Conservation (phyloP, 2,329 filamentous ascomycete genomes). For the Fusarium pilosicola region DNA sequence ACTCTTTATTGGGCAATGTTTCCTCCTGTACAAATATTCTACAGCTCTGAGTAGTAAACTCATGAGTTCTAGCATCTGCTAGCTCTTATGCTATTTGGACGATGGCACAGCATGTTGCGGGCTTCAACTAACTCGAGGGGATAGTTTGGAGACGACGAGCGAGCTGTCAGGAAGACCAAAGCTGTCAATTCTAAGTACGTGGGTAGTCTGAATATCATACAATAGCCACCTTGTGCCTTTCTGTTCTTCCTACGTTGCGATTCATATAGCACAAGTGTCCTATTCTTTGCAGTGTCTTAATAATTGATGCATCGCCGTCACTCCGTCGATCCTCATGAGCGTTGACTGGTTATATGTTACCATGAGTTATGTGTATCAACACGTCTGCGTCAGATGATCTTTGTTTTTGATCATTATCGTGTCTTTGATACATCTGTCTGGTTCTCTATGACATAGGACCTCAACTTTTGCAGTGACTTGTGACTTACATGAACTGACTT, state of each 20-base stretch:
- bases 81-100: neutral
- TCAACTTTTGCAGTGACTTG: neutral
- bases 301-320: no score
- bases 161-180: neutral
- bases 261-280: neutral
- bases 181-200: neutral
- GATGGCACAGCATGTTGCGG: neutral
- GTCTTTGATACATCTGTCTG: neutral
- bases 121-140: neutral
- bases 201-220: neutral
- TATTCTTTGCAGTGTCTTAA: neutral
- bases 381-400: neutral
- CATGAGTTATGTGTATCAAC: neutral
- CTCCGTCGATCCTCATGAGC: neutral
- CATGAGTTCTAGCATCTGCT: accelerated
- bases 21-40: neutral
- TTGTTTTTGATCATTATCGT: no score
- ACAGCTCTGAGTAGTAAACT: neutral
- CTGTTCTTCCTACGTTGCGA: neutral
- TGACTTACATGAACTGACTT: neutral
- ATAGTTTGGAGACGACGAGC: neutral
- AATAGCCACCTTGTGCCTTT: neutral
- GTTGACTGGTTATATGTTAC: neutral
- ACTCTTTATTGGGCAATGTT: neutral
- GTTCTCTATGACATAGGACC: neutral